Conservation (phyloP, 1,284 basidiomycete genomes). For the Pseudozyma tsukubaensis region DNA sequence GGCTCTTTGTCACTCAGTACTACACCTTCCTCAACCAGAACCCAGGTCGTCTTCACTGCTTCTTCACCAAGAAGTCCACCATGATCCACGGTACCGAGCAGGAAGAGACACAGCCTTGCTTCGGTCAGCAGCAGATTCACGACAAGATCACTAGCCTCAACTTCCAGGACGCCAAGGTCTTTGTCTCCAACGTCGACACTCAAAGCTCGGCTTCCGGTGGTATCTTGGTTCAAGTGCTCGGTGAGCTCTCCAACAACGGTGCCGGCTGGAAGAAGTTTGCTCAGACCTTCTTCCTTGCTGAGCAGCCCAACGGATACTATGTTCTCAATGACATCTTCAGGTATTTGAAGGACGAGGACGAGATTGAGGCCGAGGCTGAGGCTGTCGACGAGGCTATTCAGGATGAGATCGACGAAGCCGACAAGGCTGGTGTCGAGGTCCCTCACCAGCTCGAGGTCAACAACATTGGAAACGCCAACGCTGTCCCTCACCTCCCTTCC, state of each 20-base stretch:
- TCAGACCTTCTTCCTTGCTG: constrained; percentile 99
- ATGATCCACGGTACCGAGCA: constrained; percentile 82
- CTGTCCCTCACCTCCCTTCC: constrained; percentile 50
- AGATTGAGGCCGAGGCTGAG: constrained; percentile 72
- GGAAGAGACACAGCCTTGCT: constrained; percentile 81
- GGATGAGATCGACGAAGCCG: constrained; percentile 46
- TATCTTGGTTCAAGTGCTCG: constrained; percentile 98
- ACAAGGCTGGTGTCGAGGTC: constrained; percentile 44
- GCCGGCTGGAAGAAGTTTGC: constrained; percentile 95
- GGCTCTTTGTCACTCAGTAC: constrained; percentile 69
- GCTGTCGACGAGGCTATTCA: constrained; percentile 48
- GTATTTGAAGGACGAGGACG: constrained; percentile 93
- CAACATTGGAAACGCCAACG: constrained; percentile 55
- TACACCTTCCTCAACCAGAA: constrained; percentile 96
- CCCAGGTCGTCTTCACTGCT: constrained; percentile 94
- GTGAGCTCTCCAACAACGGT: constrained; percentile 90
- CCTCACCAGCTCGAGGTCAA: constrained; percentile 49
- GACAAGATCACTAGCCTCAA: constrained; percentile 91
- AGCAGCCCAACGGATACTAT: constrained; percentile 98
- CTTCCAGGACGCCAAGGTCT: constrained; percentile 97
- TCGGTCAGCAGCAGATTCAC: constrained; percentile 98
- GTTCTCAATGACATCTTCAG: constrained; percentile 99
- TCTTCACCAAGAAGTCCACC: constrained; percentile 97
- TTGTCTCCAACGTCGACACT: constrained; percentile 75
- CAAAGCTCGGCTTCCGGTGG: constrained; percentile 88